Conservation (phyloP, 179 eudicot species). For the Drosera spatulata region DNA sequence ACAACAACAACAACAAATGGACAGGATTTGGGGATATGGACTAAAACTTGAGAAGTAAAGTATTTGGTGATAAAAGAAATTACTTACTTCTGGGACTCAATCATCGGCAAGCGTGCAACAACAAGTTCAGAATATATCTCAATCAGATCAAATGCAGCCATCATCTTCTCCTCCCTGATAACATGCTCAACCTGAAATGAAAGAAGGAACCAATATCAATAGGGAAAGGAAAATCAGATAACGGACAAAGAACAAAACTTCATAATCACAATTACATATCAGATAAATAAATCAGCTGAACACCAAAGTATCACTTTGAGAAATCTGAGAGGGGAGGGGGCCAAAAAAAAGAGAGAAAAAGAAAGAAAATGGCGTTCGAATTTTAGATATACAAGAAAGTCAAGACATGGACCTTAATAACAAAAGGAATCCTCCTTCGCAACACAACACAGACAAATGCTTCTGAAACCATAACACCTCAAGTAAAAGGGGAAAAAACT, state of each 20-base stretch:
- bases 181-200: conserved; percentile 84
- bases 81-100: conserved; percentile 85
- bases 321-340: too few species aligned
- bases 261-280: not conserved
- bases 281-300: not conserved
- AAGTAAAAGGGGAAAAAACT: too few species aligned
- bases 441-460: too few species aligned
- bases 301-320: not conserved
- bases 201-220: not conserved
- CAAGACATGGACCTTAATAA: too few species aligned
- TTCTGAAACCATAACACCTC: too few species aligned
- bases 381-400: too few species aligned
- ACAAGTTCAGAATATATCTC: conserved; percentile 84
- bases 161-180: conserved; percentile 80
- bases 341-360: too few species aligned
- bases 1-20: too few species aligned
- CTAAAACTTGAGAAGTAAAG: not conserved
- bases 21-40: too few species aligned
- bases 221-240: not conserved
- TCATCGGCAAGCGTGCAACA: conserved; percentile 75
- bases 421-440: too few species aligned
- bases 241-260: not conserved
- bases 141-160: conserved; percentile 77
- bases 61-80: conserved; percentile 1
- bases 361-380: too few species aligned